Evolutionary conservation across 140 eudicot species (phyloP).

Genomic region (Anethum foeniculum): DNA sequence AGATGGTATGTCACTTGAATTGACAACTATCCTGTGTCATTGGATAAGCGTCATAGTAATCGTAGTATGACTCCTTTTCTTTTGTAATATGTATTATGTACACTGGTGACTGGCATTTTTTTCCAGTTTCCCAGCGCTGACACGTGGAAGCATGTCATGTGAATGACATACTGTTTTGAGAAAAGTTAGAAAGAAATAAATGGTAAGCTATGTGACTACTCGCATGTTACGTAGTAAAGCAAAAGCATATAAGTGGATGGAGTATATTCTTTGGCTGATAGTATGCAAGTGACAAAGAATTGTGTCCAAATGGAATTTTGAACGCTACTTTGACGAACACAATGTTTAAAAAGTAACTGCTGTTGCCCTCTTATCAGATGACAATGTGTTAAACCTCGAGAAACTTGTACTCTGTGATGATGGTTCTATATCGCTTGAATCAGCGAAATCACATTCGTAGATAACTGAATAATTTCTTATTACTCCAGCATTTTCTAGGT

Average conservation of each 20-base stretch:
- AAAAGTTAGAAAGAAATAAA: too few relatives aligned
- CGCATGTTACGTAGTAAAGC: neutral
- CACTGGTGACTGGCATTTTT: neutral
- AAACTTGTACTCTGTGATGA: conserved; percentile 15
- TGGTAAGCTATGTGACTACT: neutral
- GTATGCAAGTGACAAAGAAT: neutral
- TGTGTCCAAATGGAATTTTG: neutral
- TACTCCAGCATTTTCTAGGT: conserved; percentile 13
- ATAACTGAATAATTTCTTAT: neutral
- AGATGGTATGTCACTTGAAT: neutral
- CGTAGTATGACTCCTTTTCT: neutral
- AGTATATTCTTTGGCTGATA: neutral
- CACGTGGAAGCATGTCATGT: neutral
- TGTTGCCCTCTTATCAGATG: neutral
- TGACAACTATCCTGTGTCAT: neutral
- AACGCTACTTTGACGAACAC: neutral
- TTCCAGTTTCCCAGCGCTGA: neutral
- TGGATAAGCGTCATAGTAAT: too few relatives aligned
- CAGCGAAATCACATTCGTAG: neutral
- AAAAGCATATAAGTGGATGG: neutral
- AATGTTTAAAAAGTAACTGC: conserved; percentile 14
- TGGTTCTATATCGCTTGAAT: conserved; percentile 14
- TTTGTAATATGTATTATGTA: neutral
- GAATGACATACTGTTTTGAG: neutral
- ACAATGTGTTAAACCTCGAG: conserved; percentile 12